phyloP scores from a whole-genome alignment of 257 asterid species.

The Misopates orontium region DNA sequence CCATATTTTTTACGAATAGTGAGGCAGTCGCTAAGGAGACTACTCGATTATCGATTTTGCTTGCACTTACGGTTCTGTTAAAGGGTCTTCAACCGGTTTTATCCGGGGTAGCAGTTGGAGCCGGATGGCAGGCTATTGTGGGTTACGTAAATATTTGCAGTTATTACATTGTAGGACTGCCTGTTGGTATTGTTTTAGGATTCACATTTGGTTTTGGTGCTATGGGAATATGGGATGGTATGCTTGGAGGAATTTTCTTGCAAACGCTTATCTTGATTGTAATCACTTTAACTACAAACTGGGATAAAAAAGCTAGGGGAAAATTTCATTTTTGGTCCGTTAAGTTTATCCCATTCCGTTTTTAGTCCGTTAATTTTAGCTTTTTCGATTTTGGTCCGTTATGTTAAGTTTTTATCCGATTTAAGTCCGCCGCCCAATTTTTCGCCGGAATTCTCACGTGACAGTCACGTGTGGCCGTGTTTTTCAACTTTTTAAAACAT shows the following conservation, averaged over 20 bases:
- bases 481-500: too few relatives aligned
- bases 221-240: conserved; percentile 86
- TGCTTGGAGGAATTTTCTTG: conserved; percentile 72
- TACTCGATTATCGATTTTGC: conserved; percentile 53
- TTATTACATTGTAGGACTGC: conserved; percentile 76
- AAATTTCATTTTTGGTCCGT: too few relatives aligned
- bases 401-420: too few relatives aligned
- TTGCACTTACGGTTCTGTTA: conserved; percentile 55
- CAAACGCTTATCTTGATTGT: conserved; percentile 67
- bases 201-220: conserved; percentile 55
- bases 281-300: conserved; percentile 54
- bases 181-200: conserved; percentile 68
- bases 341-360: too few relatives aligned
- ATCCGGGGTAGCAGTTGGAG: too few relatives aligned
- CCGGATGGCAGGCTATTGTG: conserved; percentile 85
- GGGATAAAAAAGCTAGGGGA: conserved; percentile 83
- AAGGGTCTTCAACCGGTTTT: conserved; percentile 87
- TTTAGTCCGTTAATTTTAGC: too few relatives aligned
- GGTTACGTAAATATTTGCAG: conserved; percentile 72
- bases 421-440: too few relatives aligned
- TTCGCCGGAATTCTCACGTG: too few relatives aligned
- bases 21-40: conserved; percentile 73
- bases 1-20: conserved; percentile 68
- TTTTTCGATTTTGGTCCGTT: too few relatives aligned
- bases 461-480: too few relatives aligned